Base-by-base conservation (phyloP, 2,329 filamentous ascomycete genomes). In the Claviceps purpurea region DNA sequence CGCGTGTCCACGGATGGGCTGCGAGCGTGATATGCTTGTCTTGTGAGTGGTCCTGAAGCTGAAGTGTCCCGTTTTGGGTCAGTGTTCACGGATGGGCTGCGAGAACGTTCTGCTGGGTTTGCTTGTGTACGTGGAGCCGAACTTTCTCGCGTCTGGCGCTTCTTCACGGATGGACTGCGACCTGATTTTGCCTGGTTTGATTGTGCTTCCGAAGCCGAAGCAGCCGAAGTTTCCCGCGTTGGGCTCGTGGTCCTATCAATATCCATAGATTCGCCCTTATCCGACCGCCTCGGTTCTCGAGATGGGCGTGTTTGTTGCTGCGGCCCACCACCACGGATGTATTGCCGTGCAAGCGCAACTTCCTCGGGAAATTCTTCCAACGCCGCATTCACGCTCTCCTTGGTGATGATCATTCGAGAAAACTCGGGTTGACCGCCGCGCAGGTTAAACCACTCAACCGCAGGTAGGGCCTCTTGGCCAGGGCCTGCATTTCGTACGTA, bases 391-490 rank as follows among this genome's bases (percentile, higher is more conserved):
- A 75, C 54, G 43, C 68, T 72, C 11, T 57, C 53, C 34, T 59
- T 64, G 3, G 61, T 67, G 10, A 75, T 61, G 26, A 72, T 55
- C 48, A 63, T 60, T 16, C 56, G 55, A 6, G 51, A 60, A 56
- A 63, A 73, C 0, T 62, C 39, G 1, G 65, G 62, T 6, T 46
- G 56, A 3, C 61, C 63, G 1, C 55, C 53, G 1, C 62, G 58
- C 22, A 58, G 59, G 46, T 66, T 70, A 58, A 61, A 74, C 68
- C 71, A 78, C 26, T 73, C 60, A 3, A 73, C 60, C 1, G 69
- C 69, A 3, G 67, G 62, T 8, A 71, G 62, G 0, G 65, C 56
- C 22, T 64, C 59, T 22, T 59, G 58, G 2, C 55, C 56, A 2
- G 55, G 54, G 5, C 61, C 58, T 1, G 60, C 52, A 2, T 58